Evolutionary conservation across 108 stramenopile species (phyloP), one percentile per base, ranked within the genome.

Genomic region (Nitzschia putrida): DNA sequence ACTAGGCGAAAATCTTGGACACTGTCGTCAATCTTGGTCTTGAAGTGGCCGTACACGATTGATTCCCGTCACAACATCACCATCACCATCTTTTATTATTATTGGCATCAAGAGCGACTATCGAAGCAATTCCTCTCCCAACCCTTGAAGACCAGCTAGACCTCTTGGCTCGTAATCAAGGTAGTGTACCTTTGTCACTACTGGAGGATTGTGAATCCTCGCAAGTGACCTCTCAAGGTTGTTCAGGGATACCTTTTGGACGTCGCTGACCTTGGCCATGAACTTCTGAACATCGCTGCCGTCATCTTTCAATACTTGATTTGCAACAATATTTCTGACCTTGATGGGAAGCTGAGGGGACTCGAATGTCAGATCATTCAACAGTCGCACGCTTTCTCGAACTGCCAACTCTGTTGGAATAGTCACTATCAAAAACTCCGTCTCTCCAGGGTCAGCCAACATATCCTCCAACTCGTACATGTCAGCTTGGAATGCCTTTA

Each of bases 381-480:
- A 53, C 26, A 96, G 69, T 41, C 95, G 76, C 0, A 85, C 75
- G 56, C 88, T 94, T 72, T 96, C 95, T 44, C 89, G 79, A 14
- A 91, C 88, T 24, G 95, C 93, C 39, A 96, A 68, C 63, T 94
- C 93, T 2, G 91, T 96, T 0, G 89, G 83, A 22, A 96, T 85
- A 6, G 95, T 94, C 0, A 96, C 93, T 60, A 96, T 91, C n/a
- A 93, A 69, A 65, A 96, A 96, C 53, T 96, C 95, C 6, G 92
- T 96, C 39, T 86, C 82, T 4, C 79, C 61, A 12, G 88, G 77
- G 82, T 94, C 80, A 6, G 89, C 77, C 76, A 96, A 94, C 53
- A 96, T 39, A 68, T 93, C 90, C 61, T 96, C 95, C 26, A 96
- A 69, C 56, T 92, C 92, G 59, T 87, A 93, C 92, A 94, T 96